A percentile compares a stretch with the other conserved stretches of the same genome.
Evolutionary conservation across 1,284 basidiomycete species (phyloP).

Genomic region (Cutaneotrichosporon spelunceum): DNA sequence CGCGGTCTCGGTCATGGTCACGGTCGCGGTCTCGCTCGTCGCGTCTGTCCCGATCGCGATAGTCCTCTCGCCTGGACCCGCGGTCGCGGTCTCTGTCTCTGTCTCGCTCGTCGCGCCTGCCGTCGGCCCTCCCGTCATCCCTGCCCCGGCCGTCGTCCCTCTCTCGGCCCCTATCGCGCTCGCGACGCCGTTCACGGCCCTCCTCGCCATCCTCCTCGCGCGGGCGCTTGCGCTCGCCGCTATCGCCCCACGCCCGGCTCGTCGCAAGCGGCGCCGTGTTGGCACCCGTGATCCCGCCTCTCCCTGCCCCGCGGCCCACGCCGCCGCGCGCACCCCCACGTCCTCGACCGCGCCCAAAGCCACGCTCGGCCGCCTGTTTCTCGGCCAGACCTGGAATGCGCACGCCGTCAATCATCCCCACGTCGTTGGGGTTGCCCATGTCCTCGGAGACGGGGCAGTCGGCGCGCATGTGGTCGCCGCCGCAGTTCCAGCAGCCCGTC

Average conservation of each 20-base stretch:
- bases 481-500: conserved; percentile 79
- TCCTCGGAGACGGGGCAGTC: conserved; percentile 46
- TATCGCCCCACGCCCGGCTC: conserved; percentile 18
- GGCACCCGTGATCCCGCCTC: conserved; percentile 12
- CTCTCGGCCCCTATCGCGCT: conserved; percentile 4
- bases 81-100: no score
- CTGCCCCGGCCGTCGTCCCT: background rate
- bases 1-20: conserved; percentile 9
- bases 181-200: conserved; percentile 1
- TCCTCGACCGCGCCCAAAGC: conserved; percentile 3
- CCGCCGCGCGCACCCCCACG: conserved; percentile 8
- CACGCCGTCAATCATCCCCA: conserved; percentile 32
- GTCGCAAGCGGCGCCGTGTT: conserved; percentile 21
- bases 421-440: conserved; percentile 29
- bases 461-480: conserved; percentile 78
- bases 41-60: background rate
- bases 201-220: conserved; percentile 12
- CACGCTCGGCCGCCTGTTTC: conserved; percentile 6
- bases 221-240: conserved; percentile 9
- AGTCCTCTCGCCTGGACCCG: conserved; percentile 15
- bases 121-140: no score
- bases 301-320: background rate
- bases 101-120: no score
- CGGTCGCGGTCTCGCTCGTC: conserved; percentile 12
- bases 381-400: conserved; percentile 14